These are phyloP conservation scores for Gaultheria prostrata DNA, from an alignment of 148 eudicot genomes.

Conservation along the genomic window DNA sequence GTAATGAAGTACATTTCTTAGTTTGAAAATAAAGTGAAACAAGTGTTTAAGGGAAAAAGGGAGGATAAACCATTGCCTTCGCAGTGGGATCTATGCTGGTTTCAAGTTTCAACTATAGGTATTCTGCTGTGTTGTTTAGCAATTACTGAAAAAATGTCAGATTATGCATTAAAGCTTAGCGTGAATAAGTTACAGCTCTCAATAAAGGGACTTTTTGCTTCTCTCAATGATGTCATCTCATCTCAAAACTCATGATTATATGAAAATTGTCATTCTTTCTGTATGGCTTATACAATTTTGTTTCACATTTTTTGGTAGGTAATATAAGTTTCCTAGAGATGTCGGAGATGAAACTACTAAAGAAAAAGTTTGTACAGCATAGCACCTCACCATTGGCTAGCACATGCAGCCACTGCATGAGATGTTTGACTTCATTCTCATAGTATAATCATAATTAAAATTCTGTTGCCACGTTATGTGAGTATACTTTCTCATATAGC, in stretches of 20 bases:
- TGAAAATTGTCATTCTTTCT: background rate
- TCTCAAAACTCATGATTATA: background rate
- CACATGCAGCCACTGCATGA: background rate
- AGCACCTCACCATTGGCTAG: background rate
- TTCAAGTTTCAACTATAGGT: background rate
- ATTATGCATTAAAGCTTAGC: background rate
- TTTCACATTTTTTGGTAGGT: background rate
- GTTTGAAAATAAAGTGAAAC: background rate
- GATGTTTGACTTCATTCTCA: background rate
- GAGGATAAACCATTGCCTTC: background rate
- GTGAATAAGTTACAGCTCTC: background rate
- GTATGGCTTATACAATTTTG: background rate
- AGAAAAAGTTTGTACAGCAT: background rate
- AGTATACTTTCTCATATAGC: conserved; percentile 12
- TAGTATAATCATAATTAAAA: background rate
- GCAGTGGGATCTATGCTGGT: background rate
- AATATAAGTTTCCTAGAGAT: background rate
- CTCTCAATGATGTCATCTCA: background rate
- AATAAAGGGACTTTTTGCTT: background rate
- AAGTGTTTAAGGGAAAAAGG: background rate
- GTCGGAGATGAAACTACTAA: background rate
- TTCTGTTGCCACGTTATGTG: background rate
- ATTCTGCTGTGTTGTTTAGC: background rate
- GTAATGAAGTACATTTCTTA: background rate
- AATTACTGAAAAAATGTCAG: background rate